Evolutionary conservation across 2,329 filamentous ascomycete species (phyloP), one percentile per base, ranked within the genome.

Genomic region (Onygenales sp.): DNA sequence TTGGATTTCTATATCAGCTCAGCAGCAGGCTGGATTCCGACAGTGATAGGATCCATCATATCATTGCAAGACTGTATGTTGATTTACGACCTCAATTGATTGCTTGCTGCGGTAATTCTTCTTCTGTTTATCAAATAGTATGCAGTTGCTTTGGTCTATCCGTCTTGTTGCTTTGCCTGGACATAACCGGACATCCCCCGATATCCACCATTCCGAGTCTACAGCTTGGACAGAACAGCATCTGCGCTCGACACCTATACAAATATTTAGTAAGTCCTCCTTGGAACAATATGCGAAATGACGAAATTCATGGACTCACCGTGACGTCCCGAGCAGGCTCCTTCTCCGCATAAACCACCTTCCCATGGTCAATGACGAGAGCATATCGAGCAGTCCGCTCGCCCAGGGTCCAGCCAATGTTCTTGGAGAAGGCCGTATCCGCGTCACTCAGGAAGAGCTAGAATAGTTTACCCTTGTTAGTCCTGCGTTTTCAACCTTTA

Each of bases 361-460:
- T 92, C 71, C 89, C 89, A 70, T 94, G 78, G 74, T 91, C 89
- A 61, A 94, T 73, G 63, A 91, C 75, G 69, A 95, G 80, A 63
- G 87, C 89, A 75, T 87, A 94, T 58, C 89, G 81, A 58, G 80
- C 83, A 60, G 87, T 90, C 60, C 89, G 81, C 66, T 87, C 85
- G 55, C 84, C 86, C 46, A 81, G 75, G 59, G 78, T 80, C 89
- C 89, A 94, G 69, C 86, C 89, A 62, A 91, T 80, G 67, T 78
- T 78, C 77, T 86, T 84, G 71, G 83, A 86, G 79, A 94, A 94
- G 65, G 81, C 82, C 60, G 82, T 78, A 61, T 82, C 81, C 57
- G 76, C 73, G 71, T 95, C 89, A 63, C 82, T 84, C 66, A 89
- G 80, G 77, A 95, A 93, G 63, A 93, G 78, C 79, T 82, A 54